These are phyloP conservation scores for Salix purpurea DNA, from an alignment of 345 rosid genomes.

Conservation along the genomic window DNA sequence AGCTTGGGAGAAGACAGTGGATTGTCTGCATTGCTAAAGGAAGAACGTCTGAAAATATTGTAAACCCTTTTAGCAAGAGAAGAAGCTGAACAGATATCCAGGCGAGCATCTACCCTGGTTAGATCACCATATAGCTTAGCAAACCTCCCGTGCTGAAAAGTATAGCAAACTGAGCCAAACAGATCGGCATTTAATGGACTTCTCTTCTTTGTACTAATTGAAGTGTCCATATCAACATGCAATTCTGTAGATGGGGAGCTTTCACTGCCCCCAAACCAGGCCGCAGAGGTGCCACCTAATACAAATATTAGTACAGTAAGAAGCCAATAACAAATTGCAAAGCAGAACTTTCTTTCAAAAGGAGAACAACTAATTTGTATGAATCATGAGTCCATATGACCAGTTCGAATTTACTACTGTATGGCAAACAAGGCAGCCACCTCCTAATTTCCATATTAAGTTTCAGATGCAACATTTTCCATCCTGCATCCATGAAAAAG, in stretches of 20 bases:
- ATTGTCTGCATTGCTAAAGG: conserved; percentile 32
- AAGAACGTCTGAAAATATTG: conserved; percentile 36
- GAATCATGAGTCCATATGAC: background rate
- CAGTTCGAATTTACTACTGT: background rate
- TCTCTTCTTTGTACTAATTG: conserved; percentile 30
- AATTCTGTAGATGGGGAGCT: conserved; percentile 22
- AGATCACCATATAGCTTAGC: conserved; percentile 60
- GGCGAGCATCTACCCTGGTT: conserved; percentile 72
- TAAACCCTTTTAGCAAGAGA: conserved; percentile 47
- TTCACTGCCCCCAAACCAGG: conserved; percentile 54
- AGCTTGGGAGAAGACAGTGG: conserved; percentile 59
- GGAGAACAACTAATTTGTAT: background rate
- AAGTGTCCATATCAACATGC: conserved; percentile 12
- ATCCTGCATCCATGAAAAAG: background rate
- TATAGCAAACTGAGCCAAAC: conserved; percentile 74
- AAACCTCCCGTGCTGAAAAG: conserved; percentile 66
- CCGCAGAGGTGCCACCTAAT: conserved; percentile 53
- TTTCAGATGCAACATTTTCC: too few species aligned
- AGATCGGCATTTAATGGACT: conserved; percentile 56
- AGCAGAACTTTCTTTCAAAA: background rate
- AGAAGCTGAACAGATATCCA: conserved; percentile 62
- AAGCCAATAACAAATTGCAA: background rate
- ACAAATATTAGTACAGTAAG: conserved; percentile 4
- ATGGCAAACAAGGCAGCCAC: background rate
- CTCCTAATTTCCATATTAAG: background rate